Base-by-base conservation (phyloP, 805 yeast genomes). In the Saturnispora mendoncae region DNA sequence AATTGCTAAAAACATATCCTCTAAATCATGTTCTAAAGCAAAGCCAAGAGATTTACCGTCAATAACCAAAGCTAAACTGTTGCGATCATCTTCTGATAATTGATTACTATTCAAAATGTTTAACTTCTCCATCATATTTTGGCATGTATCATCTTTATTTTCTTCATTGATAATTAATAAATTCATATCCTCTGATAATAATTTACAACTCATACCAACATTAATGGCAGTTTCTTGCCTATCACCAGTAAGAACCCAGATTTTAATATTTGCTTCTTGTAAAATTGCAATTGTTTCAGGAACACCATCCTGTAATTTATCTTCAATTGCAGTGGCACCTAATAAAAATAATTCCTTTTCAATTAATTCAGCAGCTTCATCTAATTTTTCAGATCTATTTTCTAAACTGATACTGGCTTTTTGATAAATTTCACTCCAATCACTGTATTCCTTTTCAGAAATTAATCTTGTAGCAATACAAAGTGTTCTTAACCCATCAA, bases 281-380 rank as follows among this genome's bases (percentile, higher is more conserved):
- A 92, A 70, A 5, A 94, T 84, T 50, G 85, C 92, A 46, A 92
- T 94, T 1, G 98, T 87, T 50, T 92, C 98, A 2, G 99, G 97
- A 17, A 92, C 99, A 31, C 97, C 98, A 44, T 90, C 97, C 65
- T 92, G 99, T 36, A 92, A 67, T 57, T 92, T 90, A 60, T 92
- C 99, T 60, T 92, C 99, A 57, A 92, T 92, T 1, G 98, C 99
- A 28, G 98, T 94, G 2, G 97, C 97, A 30, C 99, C 99, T 14
- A 92, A 65, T 30, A 92, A 64, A 46, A 79, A 80, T 49, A 92
- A 65, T 46, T 84, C 81, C 28, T 67, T 72, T 60, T 92, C 99
- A 47, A 92, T 87, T 41, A 77, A 51, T 54, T 90, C 95, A 0
- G 98, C 97, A 10, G 83, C 94, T 7, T 73, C 84, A 55, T 88